Base-by-base conservation (phyloP, 2,329 filamentous ascomycete species). In the Fusarium aywerte region DNA sequence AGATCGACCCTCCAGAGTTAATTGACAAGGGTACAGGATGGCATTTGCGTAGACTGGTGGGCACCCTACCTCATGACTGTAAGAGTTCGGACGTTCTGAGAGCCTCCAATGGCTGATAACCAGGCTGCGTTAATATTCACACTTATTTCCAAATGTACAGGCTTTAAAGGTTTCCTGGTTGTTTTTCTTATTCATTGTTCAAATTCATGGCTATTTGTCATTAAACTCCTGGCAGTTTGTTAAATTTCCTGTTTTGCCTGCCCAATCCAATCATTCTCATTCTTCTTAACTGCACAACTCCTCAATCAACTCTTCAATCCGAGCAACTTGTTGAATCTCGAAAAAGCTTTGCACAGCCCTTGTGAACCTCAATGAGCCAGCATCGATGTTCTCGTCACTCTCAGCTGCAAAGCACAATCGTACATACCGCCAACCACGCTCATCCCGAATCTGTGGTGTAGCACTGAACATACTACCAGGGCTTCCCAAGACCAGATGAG, bases 401-500 rank as follows among this genome's bases (percentile, higher is more conserved):
- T 93, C 90, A 2, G 93, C 92, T 2, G 92, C 93, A 79, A 97
- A 97, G 79, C 92, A 97, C 33, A 97, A 75, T 15, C 94, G 83
- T 76, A 89, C 89, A 76, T 90, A 95, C 68, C 85, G 85, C 88
- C 90, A 94, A 4, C 88, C 90, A 39, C 86, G 81, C 57, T 82
- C 78, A 6, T 82, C 79, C 16, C 77, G 74, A 35, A 94, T 85
- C 67, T 88, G 81, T 0, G 85, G 79, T 1, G 85, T 90, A 1
- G 92, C 86, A 47, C 86, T 86, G 77, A 97, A 97, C 77, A 95
- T 90, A 33, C 76, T 71, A 0, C 94, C 94, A 0, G 92, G 91
- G 12, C 86, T 84, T 1, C 89, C 86, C 11, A 97, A 81, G 11
- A 93, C 90, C 7, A 89, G 81, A 72, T 90, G 87, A 2, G 91